Percentiles rank a stretch among this genome's conserved stretches.
These are phyloP conservation scores for Rheum nobile DNA, from an alignment of 148 eudicot genomes.

Conservation along the genomic window DNA sequence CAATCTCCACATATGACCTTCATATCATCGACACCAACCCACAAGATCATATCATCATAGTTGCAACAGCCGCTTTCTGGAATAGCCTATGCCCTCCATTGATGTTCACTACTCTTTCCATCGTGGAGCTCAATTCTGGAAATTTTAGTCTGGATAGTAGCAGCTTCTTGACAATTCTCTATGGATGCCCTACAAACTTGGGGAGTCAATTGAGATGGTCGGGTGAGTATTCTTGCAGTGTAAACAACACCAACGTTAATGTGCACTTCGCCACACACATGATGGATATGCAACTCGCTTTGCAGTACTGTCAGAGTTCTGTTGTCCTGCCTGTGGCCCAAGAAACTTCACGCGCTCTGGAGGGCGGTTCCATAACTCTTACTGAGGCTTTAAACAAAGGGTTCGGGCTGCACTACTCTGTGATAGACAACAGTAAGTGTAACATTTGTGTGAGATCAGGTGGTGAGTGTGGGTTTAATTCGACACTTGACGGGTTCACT, in stretches of 20 bases:
- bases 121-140: too few relatives aligned
- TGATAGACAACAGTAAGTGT: neutral
- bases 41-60: too few relatives aligned
- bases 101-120: too few relatives aligned
- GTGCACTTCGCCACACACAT: neutral
- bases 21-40: too few relatives aligned
- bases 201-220: neutral
- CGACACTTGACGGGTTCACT: neutral
- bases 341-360: neutral
- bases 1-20: too few relatives aligned
- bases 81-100: too few relatives aligned
- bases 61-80: too few relatives aligned
- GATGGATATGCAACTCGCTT: neutral
- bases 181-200: neutral
- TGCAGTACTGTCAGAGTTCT: neutral
- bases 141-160: too few relatives aligned
- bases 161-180: neutral
- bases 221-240: neutral
- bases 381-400: neutral
- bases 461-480: neutral
- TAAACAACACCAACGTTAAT: neutral
- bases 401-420: neutral
- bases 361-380: neutral
- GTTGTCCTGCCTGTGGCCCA: neutral
- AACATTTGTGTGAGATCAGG: neutral